Conservation (phyloP, 345 rosid genomes). For the Adansonia digitata region DNA sequence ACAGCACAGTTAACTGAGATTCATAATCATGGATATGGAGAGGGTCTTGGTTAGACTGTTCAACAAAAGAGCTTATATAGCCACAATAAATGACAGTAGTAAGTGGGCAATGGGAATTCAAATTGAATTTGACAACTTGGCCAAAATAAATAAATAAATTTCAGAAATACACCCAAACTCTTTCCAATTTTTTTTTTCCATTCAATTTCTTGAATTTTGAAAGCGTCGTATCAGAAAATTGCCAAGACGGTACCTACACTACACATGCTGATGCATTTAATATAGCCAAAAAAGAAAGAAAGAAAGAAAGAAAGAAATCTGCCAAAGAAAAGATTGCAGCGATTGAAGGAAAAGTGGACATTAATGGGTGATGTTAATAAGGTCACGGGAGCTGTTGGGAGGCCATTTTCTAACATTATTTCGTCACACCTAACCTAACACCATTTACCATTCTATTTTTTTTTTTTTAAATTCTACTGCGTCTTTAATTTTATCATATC, state of each 20-base stretch:
- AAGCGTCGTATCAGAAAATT: background rate
- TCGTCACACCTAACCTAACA: slow-evolving; percentile 1
- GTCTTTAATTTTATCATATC: too few species aligned
- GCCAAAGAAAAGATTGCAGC: background rate
- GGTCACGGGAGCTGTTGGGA: slow-evolving; percentile 6
- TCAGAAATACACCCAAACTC: background rate
- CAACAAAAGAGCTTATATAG: background rate
- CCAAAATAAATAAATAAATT: too few species aligned
- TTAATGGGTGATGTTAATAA: slow-evolving; percentile 22
- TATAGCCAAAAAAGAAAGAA: background rate
- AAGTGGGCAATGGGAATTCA: background rate
- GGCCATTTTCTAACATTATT: slow-evolving; percentile 12
- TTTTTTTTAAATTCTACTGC: too few species aligned
- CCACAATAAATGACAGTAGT: background rate
- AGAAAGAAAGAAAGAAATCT: background rate
- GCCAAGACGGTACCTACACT: slow-evolving; percentile 10
- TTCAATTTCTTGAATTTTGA: slow-evolving; percentile 1
- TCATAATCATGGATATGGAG: background rate
- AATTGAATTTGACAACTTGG: slow-evolving; percentile 22
- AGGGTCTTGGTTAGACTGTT: background rate
- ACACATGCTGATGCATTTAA: slow-evolving; percentile 26
- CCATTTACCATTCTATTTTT: background rate
- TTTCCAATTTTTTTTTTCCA: background rate
- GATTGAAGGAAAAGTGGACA: slow-evolving; percentile 8
- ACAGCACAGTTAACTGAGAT: background rate